Evolutionary conservation across 2,329 filamentous ascomycete species (phyloP).

Genomic region (Harringtonia aguacate): DNA sequence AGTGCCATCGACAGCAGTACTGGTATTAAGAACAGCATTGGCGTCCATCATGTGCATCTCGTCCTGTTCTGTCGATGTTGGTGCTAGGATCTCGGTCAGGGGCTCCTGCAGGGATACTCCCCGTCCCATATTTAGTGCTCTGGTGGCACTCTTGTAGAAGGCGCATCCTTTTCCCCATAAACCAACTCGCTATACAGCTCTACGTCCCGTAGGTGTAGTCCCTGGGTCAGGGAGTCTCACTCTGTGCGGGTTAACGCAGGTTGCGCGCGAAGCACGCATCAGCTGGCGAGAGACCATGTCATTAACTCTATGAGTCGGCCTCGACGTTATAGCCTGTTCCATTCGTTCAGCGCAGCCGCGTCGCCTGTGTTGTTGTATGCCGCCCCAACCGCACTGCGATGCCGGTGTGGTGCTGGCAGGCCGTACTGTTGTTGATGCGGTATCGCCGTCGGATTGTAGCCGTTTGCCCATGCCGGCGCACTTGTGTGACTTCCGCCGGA

Average conservation of each 20-base stretch:
- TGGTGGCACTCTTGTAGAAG: no score
- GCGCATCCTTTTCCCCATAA: no score
- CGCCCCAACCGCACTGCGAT: not conserved
- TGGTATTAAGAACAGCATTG: not conserved
- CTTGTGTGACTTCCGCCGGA: not conserved
- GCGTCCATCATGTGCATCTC: not conserved
- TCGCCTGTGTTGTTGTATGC: not conserved
- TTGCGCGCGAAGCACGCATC: no score
- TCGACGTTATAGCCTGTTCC: not conserved
- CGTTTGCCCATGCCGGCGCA: not conserved
- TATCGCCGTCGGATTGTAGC: not conserved
- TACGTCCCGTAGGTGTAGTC: no score
- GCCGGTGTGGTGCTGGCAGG: slow-evolving; percentile 3
- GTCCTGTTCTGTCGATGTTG: not conserved
- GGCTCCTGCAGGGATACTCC: no score
- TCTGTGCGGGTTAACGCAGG: no score
- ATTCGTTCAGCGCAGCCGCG: not conserved
- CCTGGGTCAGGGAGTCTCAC: no score
- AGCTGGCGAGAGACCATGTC: no score
- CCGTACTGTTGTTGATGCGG: slow-evolving; percentile 1
- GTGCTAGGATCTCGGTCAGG: no score
- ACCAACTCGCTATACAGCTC: no score
- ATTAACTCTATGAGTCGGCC: no score
- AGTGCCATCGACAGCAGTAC: not conserved
- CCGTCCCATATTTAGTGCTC: no score